Evolutionary conservation across 192 early-diverging fungal species (phyloP), one percentile per base, ranked within the genome.

Genomic region (Bifiguratus adelaidae): DNA sequence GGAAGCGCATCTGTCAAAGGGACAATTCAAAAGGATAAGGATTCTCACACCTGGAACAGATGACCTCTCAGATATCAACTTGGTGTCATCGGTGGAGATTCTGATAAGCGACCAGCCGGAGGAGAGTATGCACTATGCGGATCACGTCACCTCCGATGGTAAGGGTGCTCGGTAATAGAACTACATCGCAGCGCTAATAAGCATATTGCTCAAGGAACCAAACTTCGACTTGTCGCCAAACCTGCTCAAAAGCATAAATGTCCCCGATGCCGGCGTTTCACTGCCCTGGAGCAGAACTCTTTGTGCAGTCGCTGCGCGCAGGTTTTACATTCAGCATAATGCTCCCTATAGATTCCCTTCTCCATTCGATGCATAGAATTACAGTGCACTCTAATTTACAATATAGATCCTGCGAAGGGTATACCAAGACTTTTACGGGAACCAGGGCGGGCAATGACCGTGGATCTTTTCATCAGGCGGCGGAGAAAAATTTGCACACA

Each of bases 181-280:
- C 28, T 4, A 37, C 58, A 30, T 7, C 55, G 36, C 26, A 18
- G 11, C 20, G 34, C 46, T 13, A 20, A 46, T 1, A 56, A 55
- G 2, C 47, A 56, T 13, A 15, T 57, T 9, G 22, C 55, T 11
- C 54, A 55, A 8, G 30, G 50, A 40, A 33, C 48, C 20, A 58
- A 60, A 32, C 41, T 25, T 22, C 59, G 58, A 30, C 65, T 83
- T 50, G 61, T 67, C 4, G 65, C 73, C 24, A 63, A 63, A 5
- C 65, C 59, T 16, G 69, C 80, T 9, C 34, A 46, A 8, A 26
- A 63, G 38, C 72, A 81, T 51, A 89, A 89, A 50, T 89, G 86
- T 47, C 86, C 86, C 15, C 74, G 86, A 26, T 89, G 86, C 61
- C 83, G 86, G 81, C 80, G 74, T 48, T 80, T 73, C 35, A 62